Evolutionary conservation across 1,284 basidiomycete species (phyloP), one percentile per base, ranked within the genome.

Genomic region (Pyrrhoderma lamaoense): DNA sequence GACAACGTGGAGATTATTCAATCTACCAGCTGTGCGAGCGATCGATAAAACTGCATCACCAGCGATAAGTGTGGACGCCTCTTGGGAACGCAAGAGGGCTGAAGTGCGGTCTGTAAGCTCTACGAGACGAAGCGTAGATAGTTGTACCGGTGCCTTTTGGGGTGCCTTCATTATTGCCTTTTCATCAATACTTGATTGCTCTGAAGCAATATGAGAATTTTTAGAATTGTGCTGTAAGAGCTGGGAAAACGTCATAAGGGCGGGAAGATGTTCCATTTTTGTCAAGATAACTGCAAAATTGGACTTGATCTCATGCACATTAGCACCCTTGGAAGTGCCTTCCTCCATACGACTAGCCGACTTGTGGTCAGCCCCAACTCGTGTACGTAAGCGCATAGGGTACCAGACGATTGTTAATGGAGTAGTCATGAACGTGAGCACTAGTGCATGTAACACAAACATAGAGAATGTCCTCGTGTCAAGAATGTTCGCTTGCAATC

Each of bases 81-180:
- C 82, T 47, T 89, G 82, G 1, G 87, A 88, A 61, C 81, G 84
- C 68, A 95, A 77, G 25, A 95, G 84, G 0, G 88, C 89, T 8
- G 88, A 92, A 0, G 90, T 89, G 56, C 93, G 84, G 48, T 85
- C 84, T 7, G 90, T 89, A 49, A 96, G 75, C 63, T 94, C 93
- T 58, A 94, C 80, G n/a, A 95, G 76, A 45, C 91, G 88, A 9
- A 94, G 75, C 0, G 85, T 87, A 58, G 89, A 80, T 45, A 94
- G 68, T 21, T 67, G 65, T 37, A 82, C 68, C 2, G 39, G 48
- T 42, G 45, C 35, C 18, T 56, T 27, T n/a, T 55, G 25, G n/a
- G 8, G 22, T 3, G 44, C 34, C 2, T 46, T 50, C 1, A 19
- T 18, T 7, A 52, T 45, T 8, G 43, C 51, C 47, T 62, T 67